Evolutionary conservation across 257 asterid species (phyloP), one percentile per base, ranked within the genome.

Genomic region (Primulina tabacum): DNA sequence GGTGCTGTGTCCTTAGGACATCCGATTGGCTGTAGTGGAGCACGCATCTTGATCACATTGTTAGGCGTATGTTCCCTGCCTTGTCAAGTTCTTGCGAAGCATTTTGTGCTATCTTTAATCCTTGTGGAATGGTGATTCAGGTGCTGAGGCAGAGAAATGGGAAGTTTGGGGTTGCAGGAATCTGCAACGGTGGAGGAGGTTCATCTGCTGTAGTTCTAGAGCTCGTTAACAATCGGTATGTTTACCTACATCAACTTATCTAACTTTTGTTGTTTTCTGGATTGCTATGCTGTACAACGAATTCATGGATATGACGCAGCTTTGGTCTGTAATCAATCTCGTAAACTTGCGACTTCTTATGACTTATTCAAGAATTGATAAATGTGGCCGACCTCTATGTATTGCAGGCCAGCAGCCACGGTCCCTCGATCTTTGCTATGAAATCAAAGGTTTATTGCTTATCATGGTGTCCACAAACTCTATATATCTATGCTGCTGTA

Each of bases 101-200:
- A 59, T 28, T 64, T 61, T 64, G 60, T 5, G 17, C 5, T 47
- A 12, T 55, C 12, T 29, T 43, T 26, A 58, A 68, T 72, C 17
- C 16, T 50, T 67, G 24, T 57, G n/a, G 21, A 34, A 60, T 71
- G 69, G 50, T 38, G 64, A 32, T 82, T 71, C 85, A 93, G 99
- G 97, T 87, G 66, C 68, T 93, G 88, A 87, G 84, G 76, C 82
- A 80, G 64, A 87, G 64, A 68, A 90, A 83, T 12, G 95, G 90
- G 26, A 88, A 72, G 82, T 86, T 82, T 73, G 99, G 98, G 73
- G 97, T 84, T 67, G 99, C 95, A 64, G 90, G 92, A 72, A 64
- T 90, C 68, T 93, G 98, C 89, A 92, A 92, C 53, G 98, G 98
- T 26, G 98, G 97, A 76, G 98, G 98, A 62, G 98, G 98, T 69